A percentile compares a stretch with the other conserved stretches of the same genome.
phyloP scores from a whole-genome alignment of 257 asterid species.

The Solanum megistacrolobum region DNA sequence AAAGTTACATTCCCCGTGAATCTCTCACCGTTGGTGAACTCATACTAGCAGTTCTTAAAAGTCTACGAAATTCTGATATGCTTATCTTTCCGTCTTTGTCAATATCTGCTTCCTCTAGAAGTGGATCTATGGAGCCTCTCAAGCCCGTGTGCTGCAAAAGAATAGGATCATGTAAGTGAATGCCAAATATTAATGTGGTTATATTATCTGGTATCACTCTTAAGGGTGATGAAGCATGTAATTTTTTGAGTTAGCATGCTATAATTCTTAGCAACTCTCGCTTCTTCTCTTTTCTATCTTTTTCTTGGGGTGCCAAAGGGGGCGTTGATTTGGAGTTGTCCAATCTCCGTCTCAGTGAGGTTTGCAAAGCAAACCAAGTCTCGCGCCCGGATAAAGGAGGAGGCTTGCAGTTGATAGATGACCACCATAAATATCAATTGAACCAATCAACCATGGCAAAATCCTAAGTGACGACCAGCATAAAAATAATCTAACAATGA shows the following conservation, averaged over 20 bases:
- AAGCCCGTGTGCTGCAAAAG: slow-evolving; percentile 57
- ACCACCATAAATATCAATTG: background rate
- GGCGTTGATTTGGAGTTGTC: background rate
- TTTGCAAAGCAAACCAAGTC: background rate
- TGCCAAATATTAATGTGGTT: background rate
- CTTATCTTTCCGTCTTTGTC: slow-evolving; percentile 85
- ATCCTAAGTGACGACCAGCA: background rate
- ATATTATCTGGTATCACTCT: too few relatives aligned
- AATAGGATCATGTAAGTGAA: background rate
- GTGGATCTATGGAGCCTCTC: slow-evolving; percentile 61
- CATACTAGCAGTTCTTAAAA: slow-evolving; percentile 76
- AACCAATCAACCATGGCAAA: background rate
- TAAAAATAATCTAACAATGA: background rate
- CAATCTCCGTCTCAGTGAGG: background rate
- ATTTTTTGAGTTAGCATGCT: background rate
- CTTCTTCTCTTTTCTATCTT: background rate
- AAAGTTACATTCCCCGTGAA: slow-evolving; percentile 7
- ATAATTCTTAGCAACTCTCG: background rate
- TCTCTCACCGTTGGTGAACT: slow-evolving; percentile 37
- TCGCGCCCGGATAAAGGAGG: background rate
- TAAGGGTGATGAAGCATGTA: background rate
- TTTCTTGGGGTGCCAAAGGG: background rate
- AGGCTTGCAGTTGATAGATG: background rate
- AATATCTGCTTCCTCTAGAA: slow-evolving; percentile 76
- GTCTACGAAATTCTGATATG: slow-evolving; percentile 70